phyloP scores from a whole-genome alignment of 2,329 filamentous ascomycete species.

The Talaromyces sp. region DNA sequence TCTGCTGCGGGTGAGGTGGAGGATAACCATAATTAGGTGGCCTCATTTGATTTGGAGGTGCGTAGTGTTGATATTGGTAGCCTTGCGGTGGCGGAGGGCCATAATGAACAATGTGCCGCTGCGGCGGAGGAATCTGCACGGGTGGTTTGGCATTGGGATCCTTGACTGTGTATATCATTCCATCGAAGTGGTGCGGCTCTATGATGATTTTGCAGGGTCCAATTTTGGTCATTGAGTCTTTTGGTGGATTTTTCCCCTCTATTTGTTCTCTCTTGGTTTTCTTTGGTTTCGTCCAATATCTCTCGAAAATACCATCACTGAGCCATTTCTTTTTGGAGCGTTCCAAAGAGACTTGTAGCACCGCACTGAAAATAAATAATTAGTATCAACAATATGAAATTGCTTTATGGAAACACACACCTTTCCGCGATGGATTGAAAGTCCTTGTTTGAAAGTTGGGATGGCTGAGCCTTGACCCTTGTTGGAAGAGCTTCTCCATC shows the following conservation, averaged over 20 bases:
- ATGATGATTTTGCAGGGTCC: slow-evolving; percentile 56
- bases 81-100: slow-evolving; percentile 29
- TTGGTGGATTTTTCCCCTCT: slow-evolving; percentile 43
- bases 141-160: slow-evolving; percentile 38
- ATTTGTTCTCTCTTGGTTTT: slow-evolving; percentile 49
- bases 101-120: slow-evolving; percentile 40
- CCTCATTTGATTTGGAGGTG: slow-evolving; percentile 22
- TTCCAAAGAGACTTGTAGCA: slow-evolving; percentile 53
- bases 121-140: slow-evolving; percentile 32
- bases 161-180: slow-evolving; percentile 52
- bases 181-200: slow-evolving; percentile 60
- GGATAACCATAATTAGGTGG: slow-evolving; percentile 19
- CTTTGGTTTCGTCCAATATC: slow-evolving; percentile 55
- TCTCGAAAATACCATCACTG: slow-evolving; percentile 48
- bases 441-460: slow-evolving; percentile 45
- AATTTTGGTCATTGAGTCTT: slow-evolving; percentile 50
- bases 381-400: slow-evolving; percentile 11
- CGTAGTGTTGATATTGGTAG: slow-evolving; percentile 38
- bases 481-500: slow-evolving; percentile 52
- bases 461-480: slow-evolving; percentile 43
- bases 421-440: slow-evolving; percentile 58
- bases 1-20: slow-evolving; percentile 17
- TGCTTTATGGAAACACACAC: slow-evolving; percentile 20
- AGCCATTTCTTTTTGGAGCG: slow-evolving; percentile 56
- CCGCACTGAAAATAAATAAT: slow-evolving; percentile 38